Evolutionary conservation across 495 filamentous ascomycete species (phyloP), one percentile per base, ranked within the genome.

Genomic region (Aspergillus coremiiformis): DNA sequence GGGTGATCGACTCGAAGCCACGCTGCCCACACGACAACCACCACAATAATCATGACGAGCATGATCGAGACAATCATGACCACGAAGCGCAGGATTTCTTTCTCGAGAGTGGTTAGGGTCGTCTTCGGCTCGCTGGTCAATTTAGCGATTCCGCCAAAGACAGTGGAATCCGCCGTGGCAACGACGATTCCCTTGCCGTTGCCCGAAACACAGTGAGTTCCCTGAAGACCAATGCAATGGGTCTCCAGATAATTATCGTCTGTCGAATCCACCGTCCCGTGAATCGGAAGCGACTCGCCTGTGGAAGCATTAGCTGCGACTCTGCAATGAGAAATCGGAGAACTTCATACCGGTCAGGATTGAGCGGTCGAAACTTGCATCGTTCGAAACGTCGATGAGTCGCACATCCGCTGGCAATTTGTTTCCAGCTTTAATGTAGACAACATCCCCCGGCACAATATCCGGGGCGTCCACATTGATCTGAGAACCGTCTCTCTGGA

Each of bases 201-300:
- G 3, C 84, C 85, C 9, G 74, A 78, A 3, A 81, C 73, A 53
- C 81, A 84, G 57, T 84, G 78, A 1, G 81, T 86, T 10, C 85
- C 83, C 61, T 83, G 79, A 15, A 89, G 66, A 15, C 80, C 84
- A 44, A 88, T 84, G 58, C 78, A 82, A 27, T 74, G 73, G n/a
- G 84, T 86, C 57, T 87, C 85, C 24, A 89, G 80, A 55, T 83
- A 88, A 58, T 88, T 88, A 22, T 76, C 68, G 42, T 86, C 80
- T 0, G 79, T 84, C 1, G 68, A 75, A 9, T 84, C 74, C 0
- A 82, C 71, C 0, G 72, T 71, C 6, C 76, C 84, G 8, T 67
- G 63, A 8, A 86, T 63, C 14, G 81, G 80, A 12, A 76, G 63
- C 11, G 82, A 80, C 64, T 86, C 82, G 35, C 80, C 79, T 75